These are phyloP conservation scores for Cordyceps javanica DNA, from an alignment of 2,329 filamentous ascomycete genomes.

Conservation along the genomic window DNA sequence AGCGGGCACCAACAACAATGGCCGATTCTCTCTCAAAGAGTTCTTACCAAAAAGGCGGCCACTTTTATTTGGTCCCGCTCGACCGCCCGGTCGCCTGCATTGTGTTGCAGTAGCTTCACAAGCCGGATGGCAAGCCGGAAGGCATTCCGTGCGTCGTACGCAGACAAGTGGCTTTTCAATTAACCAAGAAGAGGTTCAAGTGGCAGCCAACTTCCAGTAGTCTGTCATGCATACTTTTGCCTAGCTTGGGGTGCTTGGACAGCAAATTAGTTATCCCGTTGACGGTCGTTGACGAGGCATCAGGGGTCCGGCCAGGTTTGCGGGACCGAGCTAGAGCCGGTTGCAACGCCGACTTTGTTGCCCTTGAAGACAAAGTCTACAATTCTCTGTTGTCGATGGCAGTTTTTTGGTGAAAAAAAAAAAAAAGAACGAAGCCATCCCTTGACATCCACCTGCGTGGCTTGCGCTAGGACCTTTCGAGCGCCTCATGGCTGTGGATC, in stretches of 20 bases:
- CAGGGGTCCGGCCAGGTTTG: too few relatives aligned
- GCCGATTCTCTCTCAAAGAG: not conserved
- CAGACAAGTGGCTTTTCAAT: not conserved
- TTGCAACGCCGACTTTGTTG: too few relatives aligned
- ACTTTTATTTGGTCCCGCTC: too few relatives aligned
- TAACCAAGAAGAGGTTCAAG: not conserved
- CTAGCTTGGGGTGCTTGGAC: too few relatives aligned
- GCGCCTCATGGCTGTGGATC: constrained; percentile 5
- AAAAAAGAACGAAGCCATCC: not conserved
- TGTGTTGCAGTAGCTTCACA: not conserved
- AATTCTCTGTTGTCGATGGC: not conserved
- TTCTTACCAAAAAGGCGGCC: not conserved
- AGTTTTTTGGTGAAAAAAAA: too few relatives aligned
- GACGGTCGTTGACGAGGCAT: too few relatives aligned
- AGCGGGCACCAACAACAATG: too few relatives aligned
- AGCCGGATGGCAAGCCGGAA: not conserved
- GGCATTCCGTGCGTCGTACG: not conserved
- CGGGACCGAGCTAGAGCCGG: too few relatives aligned
- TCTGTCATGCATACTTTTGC: not conserved
- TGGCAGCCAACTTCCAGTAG: not conserved
- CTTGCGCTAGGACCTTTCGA: constrained; percentile 1
- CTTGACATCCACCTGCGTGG: not conserved
- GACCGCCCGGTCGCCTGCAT: too few relatives aligned
- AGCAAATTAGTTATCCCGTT: too few relatives aligned
- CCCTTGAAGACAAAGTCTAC: not conserved